Percentiles rank a stretch among this genome's conserved stretches.
Conservation (phyloP, 306 rosid genomes). For the Hippophae gyantsensis region DNA sequence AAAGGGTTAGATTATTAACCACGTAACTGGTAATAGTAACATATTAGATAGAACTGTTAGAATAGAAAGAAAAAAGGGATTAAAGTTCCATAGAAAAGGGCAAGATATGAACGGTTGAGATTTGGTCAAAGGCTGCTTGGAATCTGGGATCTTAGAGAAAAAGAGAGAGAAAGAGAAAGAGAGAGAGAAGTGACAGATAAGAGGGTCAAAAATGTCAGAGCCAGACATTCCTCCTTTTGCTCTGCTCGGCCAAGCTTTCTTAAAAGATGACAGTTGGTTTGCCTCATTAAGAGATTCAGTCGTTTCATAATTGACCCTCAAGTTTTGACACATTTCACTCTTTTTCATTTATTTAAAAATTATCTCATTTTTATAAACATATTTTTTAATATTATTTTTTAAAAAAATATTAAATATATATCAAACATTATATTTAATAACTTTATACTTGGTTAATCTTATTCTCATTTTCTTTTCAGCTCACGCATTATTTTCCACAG, state of each 20-base stretch:
- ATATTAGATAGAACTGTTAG: neutral
- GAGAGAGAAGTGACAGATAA: slow-evolving; percentile 17
- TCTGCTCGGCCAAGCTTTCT: slow-evolving; percentile 25
- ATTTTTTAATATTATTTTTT: too few species aligned
- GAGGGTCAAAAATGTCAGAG: slow-evolving; percentile 41
- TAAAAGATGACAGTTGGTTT: slow-evolving; percentile 27
- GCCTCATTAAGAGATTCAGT: slow-evolving; percentile 22
- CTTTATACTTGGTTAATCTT: too few species aligned
- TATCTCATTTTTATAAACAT: too few species aligned
- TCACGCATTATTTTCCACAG: too few species aligned
- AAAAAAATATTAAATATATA: too few species aligned
- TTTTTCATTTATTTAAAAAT: too few species aligned
- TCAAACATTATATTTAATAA: too few species aligned
- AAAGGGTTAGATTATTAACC: too few species aligned
- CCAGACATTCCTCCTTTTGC: slow-evolving; percentile 43
- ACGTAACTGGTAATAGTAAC: too few species aligned
- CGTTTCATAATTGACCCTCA: slow-evolving; percentile 14
- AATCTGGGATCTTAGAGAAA: slow-evolving; percentile 16
- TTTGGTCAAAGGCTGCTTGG: slow-evolving; percentile 44
- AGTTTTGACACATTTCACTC: neutral
- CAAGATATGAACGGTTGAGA: slow-evolving; percentile 39
- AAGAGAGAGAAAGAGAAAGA: neutral
- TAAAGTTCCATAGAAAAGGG: neutral
- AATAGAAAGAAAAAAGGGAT: neutral
- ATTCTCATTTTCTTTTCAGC: too few species aligned